phyloP scores from a whole-genome alignment of 169 alveolate genomes.

The Cryptosporidium muris region DNA sequence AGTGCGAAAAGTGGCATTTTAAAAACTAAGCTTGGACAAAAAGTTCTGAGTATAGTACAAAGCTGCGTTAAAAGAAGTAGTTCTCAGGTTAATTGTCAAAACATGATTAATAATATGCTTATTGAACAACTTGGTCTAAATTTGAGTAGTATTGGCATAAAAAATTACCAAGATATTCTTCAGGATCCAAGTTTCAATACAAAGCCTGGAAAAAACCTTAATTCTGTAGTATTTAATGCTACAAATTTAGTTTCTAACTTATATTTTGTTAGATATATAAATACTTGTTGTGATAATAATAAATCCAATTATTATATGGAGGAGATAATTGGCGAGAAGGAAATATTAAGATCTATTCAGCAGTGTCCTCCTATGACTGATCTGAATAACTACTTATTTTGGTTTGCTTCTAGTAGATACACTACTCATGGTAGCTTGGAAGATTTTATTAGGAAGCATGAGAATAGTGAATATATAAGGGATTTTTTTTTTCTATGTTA shows the following conservation, averaged over 20 bases:
- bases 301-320: no score
- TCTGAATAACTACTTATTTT: conserved; percentile 47
- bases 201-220: no score
- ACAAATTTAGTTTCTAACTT: no score
- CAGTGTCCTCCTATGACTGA: conserved; percentile 35
- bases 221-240: no score
- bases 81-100: no score
- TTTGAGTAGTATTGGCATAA: conserved; percentile 13
- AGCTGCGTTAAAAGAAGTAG: no score
- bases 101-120: no score
- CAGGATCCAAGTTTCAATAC: background rate
- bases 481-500: conserved; percentile 12
- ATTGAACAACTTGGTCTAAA: conserved; percentile 37
- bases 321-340: background rate
- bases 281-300: no score
- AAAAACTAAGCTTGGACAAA: no score
- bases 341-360: conserved; percentile 17
- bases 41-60: no score
- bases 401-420: conserved; percentile 23
- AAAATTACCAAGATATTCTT: background rate
- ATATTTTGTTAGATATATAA: no score
- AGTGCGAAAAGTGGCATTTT: no score
- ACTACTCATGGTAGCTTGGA: conserved; percentile 5
- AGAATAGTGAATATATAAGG: background rate
- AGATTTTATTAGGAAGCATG: conserved; percentile 8